phyloP scores from a whole-genome alignment of 2,329 filamentous ascomycete genomes.

The Exophiala oligosperma region DNA sequence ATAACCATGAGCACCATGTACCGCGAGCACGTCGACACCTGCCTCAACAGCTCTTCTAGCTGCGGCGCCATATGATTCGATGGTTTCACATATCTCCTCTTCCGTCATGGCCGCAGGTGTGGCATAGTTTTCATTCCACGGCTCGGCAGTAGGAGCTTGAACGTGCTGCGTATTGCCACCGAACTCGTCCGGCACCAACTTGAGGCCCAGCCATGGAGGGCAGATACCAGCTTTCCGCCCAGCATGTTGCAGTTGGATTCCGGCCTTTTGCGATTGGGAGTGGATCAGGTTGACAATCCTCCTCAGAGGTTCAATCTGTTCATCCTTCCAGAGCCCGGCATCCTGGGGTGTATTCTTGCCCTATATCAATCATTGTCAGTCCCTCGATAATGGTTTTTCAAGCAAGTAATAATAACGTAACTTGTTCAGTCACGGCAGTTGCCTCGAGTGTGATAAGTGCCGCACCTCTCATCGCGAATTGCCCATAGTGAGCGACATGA shows the following conservation, averaged over 20 bases:
- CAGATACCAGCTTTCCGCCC: conserved; percentile 32
- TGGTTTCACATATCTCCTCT: conserved; percentile 60
- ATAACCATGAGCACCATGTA: conserved; percentile 79
- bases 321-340: conserved; percentile 33
- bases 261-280: conserved; percentile 33
- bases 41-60: conserved; percentile 63
- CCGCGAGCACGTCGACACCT: conserved; percentile 75
- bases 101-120: conserved; percentile 66
- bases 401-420: conserved; percentile 28
- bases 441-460: conserved; percentile 37
- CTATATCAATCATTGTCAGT: conserved; percentile 8
- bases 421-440: conserved; percentile 10
- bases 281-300: conserved; percentile 35
- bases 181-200: conserved; percentile 6
- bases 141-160: conserved; percentile 57
- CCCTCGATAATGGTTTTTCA: background rate
- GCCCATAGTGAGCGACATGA: conserved; percentile 43
- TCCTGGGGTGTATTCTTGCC: conserved; percentile 40
- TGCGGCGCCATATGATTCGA: conserved; percentile 33
- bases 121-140: conserved; percentile 63
- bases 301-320: conserved; percentile 33
- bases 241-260: conserved; percentile 36
- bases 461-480: conserved; percentile 39
- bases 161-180: conserved; percentile 39
- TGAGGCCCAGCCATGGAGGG: conserved; percentile 13